These are phyloP conservation scores for Alternaria conjuncta DNA, from an alignment of 2,329 filamentous ascomycete genomes.

Conservation along the genomic window DNA sequence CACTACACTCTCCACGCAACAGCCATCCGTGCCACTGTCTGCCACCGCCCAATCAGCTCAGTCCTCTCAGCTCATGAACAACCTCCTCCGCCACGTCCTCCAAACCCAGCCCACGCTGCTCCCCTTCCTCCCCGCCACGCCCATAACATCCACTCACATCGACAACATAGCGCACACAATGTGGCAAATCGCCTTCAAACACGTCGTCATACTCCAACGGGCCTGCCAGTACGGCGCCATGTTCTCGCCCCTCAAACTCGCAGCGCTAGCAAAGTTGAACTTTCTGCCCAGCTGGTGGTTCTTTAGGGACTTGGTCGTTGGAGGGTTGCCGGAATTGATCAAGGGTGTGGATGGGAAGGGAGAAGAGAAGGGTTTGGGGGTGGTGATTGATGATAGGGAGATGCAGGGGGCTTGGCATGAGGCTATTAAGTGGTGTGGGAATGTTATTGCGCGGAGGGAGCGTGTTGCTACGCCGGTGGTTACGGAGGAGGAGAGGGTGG, in stretches of 20 bases:
- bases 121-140: background rate
- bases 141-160: slow-evolving; percentile 3
- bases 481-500: background rate
- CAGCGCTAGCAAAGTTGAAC: slow-evolving; percentile 23
- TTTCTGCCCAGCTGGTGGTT: slow-evolving; percentile 34
- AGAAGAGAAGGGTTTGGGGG: too few species aligned
- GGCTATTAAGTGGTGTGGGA: background rate
- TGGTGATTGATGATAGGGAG: slow-evolving; percentile 12
- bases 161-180: slow-evolving; percentile 16
- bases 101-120: background rate
- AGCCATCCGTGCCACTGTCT: accelerated
- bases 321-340: background rate
- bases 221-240: slow-evolving; percentile 15
- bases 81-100: slow-evolving; percentile 2
- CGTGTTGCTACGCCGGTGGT: background rate
- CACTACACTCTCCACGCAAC: background rate
- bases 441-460: background rate
- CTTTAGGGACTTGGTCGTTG: background rate
- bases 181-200: slow-evolving; percentile 19
- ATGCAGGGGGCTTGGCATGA: slow-evolving; percentile 11
- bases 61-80: background rate
- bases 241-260: slow-evolving; percentile 15
- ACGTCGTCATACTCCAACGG: slow-evolving; percentile 2
- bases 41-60: background rate
- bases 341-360: background rate